Conservation (phyloP, 345 rosid species). For the Pugionium cornutum region DNA sequence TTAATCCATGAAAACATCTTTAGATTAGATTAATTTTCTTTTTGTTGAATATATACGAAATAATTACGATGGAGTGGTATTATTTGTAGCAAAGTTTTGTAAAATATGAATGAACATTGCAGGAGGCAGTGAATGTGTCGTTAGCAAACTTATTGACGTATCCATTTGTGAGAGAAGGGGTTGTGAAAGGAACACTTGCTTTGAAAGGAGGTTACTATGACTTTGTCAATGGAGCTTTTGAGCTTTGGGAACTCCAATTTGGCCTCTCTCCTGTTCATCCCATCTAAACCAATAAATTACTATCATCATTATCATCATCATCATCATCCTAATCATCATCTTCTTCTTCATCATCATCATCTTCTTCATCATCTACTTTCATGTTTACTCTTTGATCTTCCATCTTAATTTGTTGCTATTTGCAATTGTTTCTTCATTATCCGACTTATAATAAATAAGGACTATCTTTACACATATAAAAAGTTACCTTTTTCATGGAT, state of each 20-base stretch:
- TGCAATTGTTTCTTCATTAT: slow-evolving; percentile 31
- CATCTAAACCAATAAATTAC: slow-evolving; percentile 52
- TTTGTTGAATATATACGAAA: too few species aligned
- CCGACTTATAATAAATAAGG: background rate
- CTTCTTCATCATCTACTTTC: background rate
- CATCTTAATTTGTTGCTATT: slow-evolving; percentile 6
- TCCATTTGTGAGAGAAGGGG: slow-evolving; percentile 71
- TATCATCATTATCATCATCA: slow-evolving; percentile 2
- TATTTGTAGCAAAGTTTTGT: too few species aligned
- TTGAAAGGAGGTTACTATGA: slow-evolving; percentile 79
- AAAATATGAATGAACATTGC: slow-evolving; percentile 19
- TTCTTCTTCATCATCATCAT: background rate
- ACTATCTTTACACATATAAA: background rate
- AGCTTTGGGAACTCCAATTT: slow-evolving; percentile 78
- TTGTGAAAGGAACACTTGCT: slow-evolving; percentile 47
- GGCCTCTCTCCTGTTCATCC: slow-evolving; percentile 59
- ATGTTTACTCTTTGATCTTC: slow-evolving; percentile 7
- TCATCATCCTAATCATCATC: slow-evolving; percentile 29
- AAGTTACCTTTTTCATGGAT: background rate
- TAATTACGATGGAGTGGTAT: too few species aligned
- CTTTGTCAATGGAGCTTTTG: slow-evolving; percentile 61
- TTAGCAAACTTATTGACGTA: slow-evolving; percentile 75
- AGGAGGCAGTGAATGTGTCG: slow-evolving; percentile 89
- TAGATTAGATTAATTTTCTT: too few species aligned
- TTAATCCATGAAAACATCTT: too few species aligned